Evolutionary conservation across 768 basidiomycete genomes (phyloP).

Genomic region (Phanerochaete carnosa): DNA sequence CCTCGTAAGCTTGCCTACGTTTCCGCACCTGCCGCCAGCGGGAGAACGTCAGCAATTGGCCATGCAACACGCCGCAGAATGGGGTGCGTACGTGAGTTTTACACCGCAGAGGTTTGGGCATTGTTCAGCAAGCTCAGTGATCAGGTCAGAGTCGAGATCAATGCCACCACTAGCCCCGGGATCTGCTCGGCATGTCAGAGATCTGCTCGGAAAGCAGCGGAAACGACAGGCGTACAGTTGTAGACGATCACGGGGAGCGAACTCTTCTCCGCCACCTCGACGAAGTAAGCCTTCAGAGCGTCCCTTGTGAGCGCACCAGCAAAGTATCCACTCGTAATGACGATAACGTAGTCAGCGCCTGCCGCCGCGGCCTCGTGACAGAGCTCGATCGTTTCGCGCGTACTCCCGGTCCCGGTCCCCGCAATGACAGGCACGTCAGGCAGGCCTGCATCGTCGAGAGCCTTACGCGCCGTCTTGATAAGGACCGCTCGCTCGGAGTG

Average conservation of each 20-base stretch:
- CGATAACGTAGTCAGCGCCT: constrained; percentile 85
- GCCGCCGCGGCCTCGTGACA: constrained; percentile 74
- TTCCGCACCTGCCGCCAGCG: constrained; percentile 68
- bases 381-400: constrained; percentile 76
- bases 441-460: constrained; percentile 66
- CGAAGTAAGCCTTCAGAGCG: constrained; percentile 78
- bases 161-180: constrained; percentile 88
- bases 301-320: constrained; percentile 63
- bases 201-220: not conserved
- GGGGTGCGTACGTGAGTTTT: constrained; percentile 74
- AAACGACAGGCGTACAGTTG: constrained; percentile 60
- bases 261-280: constrained; percentile 73
- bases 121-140: constrained; percentile 72
- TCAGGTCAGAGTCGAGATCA: constrained; percentile 86
- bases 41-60: not conserved
- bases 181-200: constrained; percentile 39
- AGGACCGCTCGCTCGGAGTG: constrained; percentile 31
- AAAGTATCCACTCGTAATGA: constrained; percentile 86
- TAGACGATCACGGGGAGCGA: constrained; percentile 88
- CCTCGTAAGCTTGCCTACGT: constrained; percentile 87
- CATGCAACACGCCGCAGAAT: not conserved
- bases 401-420: constrained; percentile 83
- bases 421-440: constrained; percentile 64
- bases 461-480: constrained; percentile 46
- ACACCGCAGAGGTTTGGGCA: constrained; percentile 81